Base-by-base conservation (phyloP, 2,329 filamentous ascomycete species). In the Apiospora aurea region DNA sequence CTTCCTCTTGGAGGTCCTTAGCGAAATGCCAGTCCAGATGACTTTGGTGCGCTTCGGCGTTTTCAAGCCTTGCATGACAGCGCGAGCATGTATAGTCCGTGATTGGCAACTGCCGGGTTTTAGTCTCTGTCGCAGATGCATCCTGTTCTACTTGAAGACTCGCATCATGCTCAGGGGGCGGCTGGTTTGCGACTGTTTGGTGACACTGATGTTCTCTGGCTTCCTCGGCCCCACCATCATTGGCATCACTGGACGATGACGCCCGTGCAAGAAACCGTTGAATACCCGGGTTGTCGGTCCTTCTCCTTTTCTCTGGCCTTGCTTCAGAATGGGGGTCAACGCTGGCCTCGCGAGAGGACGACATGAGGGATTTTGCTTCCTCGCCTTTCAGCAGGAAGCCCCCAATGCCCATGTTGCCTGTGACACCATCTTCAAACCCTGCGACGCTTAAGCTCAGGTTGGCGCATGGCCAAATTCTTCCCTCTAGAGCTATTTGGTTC, bases 11-110 rank as follows among this genome's bases (percentile, higher is more conserved):
- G 43, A 99, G 86, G 76, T 96, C 93, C 82, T 93, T 94, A 66
- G 96, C 96, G 82, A 97, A 92, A 83, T 99, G 96, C 92, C 95
- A 98, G 81, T 99, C 96, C 70, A 92, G 87, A 81, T 99, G 96
- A 82, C 93, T 95, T 75, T 91, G 88, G 67, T 90, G 79, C 76
- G 88, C 87, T 71, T 92, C 89, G 38, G 84, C 79, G 51, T 86
- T 84, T 16, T 87, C 85, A 46, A 96, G 84, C n/a, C 80, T 79
- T 77, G 88, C 86, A 72, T 88, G 86, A 81, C 95, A 97, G 74
- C 90, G 89, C 69, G 85, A 79, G 81, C 94, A 97, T 53, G 81
- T 77, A 76, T 85, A 82, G 61, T 82, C 78, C 49, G 78, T 80
- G 74, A 82, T 80, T 77, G 79, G 77, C 70, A 75, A 75, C 75